phyloP scores from a whole-genome alignment of 768 basidiomycete species.

The Inosperma sp. region DNA sequence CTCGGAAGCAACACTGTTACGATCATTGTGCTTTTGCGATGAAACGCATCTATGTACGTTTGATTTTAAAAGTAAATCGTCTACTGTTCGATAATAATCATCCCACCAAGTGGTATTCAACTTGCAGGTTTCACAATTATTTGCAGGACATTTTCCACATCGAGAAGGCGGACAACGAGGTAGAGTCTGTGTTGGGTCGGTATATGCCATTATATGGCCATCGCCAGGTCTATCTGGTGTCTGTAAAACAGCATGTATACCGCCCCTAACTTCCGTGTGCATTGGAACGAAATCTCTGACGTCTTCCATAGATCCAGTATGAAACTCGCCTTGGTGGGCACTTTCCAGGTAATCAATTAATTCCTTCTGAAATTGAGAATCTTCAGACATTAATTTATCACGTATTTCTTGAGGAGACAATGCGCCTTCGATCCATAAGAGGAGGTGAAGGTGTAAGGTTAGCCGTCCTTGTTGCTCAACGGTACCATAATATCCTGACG shows the following conservation, averaged over 20 bases:
- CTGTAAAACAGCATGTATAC: slow-evolving; percentile 5
- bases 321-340: slow-evolving; percentile 29
- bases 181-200: slow-evolving; percentile 22
- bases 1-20: too few relatives aligned
- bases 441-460: slow-evolving; percentile 35
- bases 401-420: slow-evolving; percentile 32
- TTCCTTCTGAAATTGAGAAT: slow-evolving; percentile 21
- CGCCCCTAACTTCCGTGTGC: not conserved
- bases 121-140: not conserved
- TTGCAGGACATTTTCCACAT: not conserved
- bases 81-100: slow-evolving; percentile 10
- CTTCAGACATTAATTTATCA: slow-evolving; percentile 21
- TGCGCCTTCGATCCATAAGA: slow-evolving; percentile 32
- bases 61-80: slow-evolving; percentile 1
- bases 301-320: slow-evolving; percentile 18
- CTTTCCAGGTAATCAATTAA: slow-evolving; percentile 30
- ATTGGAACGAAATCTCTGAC: slow-evolving; percentile 10
- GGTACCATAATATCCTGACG: slow-evolving; percentile 12
- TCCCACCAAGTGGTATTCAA: slow-evolving; percentile 14
- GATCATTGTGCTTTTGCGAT: too few relatives aligned
- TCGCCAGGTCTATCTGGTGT: not conserved
- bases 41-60: not conserved
- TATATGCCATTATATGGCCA: not conserved
- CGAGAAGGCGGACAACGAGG: slow-evolving; percentile 20
- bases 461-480: slow-evolving; percentile 36